Base-by-base conservation (phyloP, 768 basidiomycete species). In the Russula ochroleuca region DNA sequence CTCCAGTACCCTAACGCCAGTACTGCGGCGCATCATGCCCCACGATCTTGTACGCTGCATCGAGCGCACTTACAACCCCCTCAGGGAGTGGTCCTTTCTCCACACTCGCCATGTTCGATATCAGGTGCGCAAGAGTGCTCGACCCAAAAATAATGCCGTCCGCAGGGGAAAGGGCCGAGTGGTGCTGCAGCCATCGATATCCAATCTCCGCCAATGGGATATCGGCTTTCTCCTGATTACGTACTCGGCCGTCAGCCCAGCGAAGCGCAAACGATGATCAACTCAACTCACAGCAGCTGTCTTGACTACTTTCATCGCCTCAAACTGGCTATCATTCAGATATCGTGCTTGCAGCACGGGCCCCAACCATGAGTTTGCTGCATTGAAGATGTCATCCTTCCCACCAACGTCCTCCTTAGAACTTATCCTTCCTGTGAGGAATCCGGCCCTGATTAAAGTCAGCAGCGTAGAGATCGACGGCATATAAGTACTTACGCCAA, bases 131-230 rank as follows among this genome's bases (percentile, higher is more conserved):
- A 25, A 21, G 45, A 47, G 45, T 47, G n/a, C 45, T 47, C n/a
- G 45, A 28, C 48, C 25, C 48, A 49, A 49, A 49, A 28, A 49
- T 49, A 49, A 49, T 49, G 48, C 48, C 48, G 25, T 49, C 48
- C 3, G 25, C 15, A 8, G 25, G 6, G 5, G 15, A 25, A 17
- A 47, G 45, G 43, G 19, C 43, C 4, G 43, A 45, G 21, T 47
- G 45, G 45, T 47, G 45, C 21, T 17, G 48, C 25, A 49, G 48
- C 48, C 48, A 15, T 25, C 25, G 23, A 28, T 25, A 49, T 49
- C 48, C 48, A 49, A 28, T 49, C 48, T 25, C 45, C 45, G 45
- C n/a, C 11, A 47, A 21, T 10, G 43, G 10, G 10, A n/a, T 47
- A 10, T 47, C 45, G n/a, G 45, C 45, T 47, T 47, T 25, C 48